These are phyloP conservation scores for Blastobotrys arbuscula DNA, from an alignment of 1,139 yeast genomes.

Conservation along the genomic window DNA sequence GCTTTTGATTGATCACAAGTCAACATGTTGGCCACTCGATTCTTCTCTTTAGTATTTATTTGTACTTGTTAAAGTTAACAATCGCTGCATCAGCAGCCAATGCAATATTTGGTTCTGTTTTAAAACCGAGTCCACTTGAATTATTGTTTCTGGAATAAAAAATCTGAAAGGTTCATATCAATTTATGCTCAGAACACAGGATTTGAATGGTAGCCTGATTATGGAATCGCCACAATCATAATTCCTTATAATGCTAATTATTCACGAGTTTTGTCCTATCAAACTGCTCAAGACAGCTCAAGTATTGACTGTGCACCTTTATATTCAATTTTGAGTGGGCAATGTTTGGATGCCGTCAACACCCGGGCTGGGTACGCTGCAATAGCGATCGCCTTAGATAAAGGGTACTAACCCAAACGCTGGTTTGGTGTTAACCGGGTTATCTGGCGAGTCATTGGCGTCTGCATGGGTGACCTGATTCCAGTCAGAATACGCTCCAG, in stretches of 20 bases:
- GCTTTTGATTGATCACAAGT: background rate
- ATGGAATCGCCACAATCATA: slow-evolving; percentile 27
- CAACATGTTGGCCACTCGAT: background rate
- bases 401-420: slow-evolving; percentile 18
- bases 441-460: slow-evolving; percentile 32
- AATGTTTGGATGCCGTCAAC: background rate
- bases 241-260: slow-evolving; percentile 21
- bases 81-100: background rate
- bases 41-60: background rate
- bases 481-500: slow-evolving; percentile 30
- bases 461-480: slow-evolving; percentile 32
- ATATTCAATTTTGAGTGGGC: slow-evolving; percentile 14
- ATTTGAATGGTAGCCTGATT: slow-evolving; percentile 25
- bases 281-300: slow-evolving; percentile 29
- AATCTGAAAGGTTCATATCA: slow-evolving; percentile 19
- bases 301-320: slow-evolving; percentile 29
- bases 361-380: slow-evolving; percentile 2
- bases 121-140: slow-evolving; percentile 10
- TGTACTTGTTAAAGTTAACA: background rate
- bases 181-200: slow-evolving; percentile 25
- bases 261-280: slow-evolving; percentile 25
- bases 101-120: background rate
- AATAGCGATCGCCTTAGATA: slow-evolving; percentile 6
- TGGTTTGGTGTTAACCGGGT: slow-evolving; percentile 25
- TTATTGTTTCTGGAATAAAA: background rate